These are phyloP conservation scores for Tephrocybe sp. DNA, from an alignment of 768 basidiomycete species.

Conservation along the genomic window DNA sequence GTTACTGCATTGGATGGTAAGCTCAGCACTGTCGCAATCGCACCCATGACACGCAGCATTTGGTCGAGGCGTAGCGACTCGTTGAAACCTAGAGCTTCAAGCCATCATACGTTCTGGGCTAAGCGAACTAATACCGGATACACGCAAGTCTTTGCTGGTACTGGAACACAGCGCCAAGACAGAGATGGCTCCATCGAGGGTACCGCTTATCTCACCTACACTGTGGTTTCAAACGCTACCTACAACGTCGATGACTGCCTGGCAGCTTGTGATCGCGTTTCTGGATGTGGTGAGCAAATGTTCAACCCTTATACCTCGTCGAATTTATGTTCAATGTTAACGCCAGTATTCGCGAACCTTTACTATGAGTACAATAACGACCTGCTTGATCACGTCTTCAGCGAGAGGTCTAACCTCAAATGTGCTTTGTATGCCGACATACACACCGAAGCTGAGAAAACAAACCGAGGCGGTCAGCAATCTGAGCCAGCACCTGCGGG, in stretches of 20 bases:
- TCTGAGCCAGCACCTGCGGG: constrained; percentile 32
- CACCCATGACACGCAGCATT: constrained; percentile 11
- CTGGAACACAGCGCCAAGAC: constrained; percentile 34
- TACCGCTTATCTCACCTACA: constrained; percentile 46
- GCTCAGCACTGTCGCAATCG: constrained; percentile 23
- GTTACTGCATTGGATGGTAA: constrained; percentile 44
- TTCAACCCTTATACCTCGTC: constrained; percentile 3
- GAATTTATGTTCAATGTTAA: constrained; percentile 1
- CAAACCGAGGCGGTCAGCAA: constrained; percentile 42
- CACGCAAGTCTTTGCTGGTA: constrained; percentile 37
- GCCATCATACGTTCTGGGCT: background rate
- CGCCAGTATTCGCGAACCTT: constrained; percentile 43
- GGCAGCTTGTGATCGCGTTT: constrained; percentile 32
- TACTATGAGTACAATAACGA: constrained; percentile 48
- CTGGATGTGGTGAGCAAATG: constrained; percentile 35
- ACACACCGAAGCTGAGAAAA: constrained; percentile 43
- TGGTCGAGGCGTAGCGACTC: constrained; percentile 12
- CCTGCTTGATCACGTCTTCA: constrained; percentile 35
- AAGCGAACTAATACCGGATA: constrained; percentile 30
- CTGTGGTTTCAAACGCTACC: constrained; percentile 41
- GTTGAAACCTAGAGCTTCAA: background rate
- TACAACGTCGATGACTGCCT: constrained; percentile 43
- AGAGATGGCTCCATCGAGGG: constrained; percentile 43
- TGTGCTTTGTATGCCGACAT: constrained; percentile 45
- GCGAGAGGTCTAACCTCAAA: constrained; percentile 42